These are phyloP conservation scores for Camelina neglecta DNA, from an alignment of 345 rosid species.

Conservation along the genomic window DNA sequence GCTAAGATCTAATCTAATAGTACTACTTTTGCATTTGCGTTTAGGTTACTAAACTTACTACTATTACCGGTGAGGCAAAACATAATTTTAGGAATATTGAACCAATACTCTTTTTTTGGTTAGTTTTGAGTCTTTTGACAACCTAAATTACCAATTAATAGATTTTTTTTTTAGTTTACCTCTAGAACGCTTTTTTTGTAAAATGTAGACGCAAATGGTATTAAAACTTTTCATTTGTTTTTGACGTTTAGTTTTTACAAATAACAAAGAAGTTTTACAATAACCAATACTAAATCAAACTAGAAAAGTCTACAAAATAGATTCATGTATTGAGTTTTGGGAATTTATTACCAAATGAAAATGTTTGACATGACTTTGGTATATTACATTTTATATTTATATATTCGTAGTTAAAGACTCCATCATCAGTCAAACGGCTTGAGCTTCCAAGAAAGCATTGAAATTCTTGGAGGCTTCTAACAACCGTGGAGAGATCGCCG, in stretches of 20 bases:
- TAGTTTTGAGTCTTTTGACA: background rate
- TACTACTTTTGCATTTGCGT: background rate
- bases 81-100: background rate
- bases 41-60: background rate
- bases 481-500: slow-evolving; percentile 67
- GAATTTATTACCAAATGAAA: background rate
- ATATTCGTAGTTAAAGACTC: background rate
- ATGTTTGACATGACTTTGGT: slow-evolving; percentile 22
- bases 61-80: background rate
- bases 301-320: background rate
- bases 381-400: background rate
- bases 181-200: too few species aligned
- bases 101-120: background rate
- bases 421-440: slow-evolving; percentile 51
- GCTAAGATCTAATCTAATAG: background rate
- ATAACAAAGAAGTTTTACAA: background rate
- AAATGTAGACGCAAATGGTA: background rate
- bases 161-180: too few species aligned
- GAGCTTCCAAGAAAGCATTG: slow-evolving; percentile 71
- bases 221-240: background rate
- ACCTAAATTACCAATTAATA: background rate
- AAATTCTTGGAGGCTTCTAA: slow-evolving; percentile 57
- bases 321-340: background rate
- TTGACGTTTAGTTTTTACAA: background rate
- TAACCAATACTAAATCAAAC: background rate